phyloP scores from a whole-genome alignment of 1,139 yeast species.

The Magnusiomyces paraingens region DNA sequence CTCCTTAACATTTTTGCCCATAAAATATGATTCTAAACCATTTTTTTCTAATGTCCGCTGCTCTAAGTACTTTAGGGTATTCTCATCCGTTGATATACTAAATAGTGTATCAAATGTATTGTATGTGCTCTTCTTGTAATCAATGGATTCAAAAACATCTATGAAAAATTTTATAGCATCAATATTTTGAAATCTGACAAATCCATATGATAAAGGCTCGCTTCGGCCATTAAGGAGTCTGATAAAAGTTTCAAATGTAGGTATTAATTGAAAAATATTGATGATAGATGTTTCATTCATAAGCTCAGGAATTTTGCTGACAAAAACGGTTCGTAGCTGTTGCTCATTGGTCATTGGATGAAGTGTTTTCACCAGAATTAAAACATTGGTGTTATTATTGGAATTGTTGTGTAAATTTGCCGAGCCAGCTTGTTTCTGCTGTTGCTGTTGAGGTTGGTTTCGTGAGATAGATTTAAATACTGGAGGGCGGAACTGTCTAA shows the following conservation, averaged over 20 bases:
- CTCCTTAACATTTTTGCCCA: conserved; percentile 12
- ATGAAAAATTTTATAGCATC: conserved; percentile 22
- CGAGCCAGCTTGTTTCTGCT: not conserved
- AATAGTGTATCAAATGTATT: conserved; percentile 20
- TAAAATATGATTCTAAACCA: conserved; percentile 15
- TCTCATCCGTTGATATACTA: conserved; percentile 16
- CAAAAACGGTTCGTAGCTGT: conserved; percentile 29
- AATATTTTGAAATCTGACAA: conserved; percentile 21
- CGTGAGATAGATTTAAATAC: not conserved
- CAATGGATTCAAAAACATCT: conserved; percentile 23
- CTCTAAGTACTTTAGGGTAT: conserved; percentile 17
- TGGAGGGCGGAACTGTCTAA: not conserved
- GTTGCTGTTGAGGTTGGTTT: conserved; percentile 1
- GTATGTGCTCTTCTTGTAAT: conserved; percentile 14
- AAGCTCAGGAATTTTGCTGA: conserved; percentile 28
- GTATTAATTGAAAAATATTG: conserved; percentile 22
- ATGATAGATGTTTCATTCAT: conserved; percentile 28
- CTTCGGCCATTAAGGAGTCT: conserved; percentile 21
- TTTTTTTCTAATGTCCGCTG: conserved; percentile 18
- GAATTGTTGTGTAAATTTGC: not conserved
- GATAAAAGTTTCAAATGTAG: conserved; percentile 24
- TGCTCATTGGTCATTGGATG: conserved; percentile 27
- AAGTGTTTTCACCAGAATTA: conserved; percentile 8
- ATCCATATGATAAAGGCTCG: conserved; percentile 22
- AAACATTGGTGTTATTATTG: not conserved